phyloP scores from a whole-genome alignment of 1,284 basidiomycete species.

The Veloboletus limbatus region DNA sequence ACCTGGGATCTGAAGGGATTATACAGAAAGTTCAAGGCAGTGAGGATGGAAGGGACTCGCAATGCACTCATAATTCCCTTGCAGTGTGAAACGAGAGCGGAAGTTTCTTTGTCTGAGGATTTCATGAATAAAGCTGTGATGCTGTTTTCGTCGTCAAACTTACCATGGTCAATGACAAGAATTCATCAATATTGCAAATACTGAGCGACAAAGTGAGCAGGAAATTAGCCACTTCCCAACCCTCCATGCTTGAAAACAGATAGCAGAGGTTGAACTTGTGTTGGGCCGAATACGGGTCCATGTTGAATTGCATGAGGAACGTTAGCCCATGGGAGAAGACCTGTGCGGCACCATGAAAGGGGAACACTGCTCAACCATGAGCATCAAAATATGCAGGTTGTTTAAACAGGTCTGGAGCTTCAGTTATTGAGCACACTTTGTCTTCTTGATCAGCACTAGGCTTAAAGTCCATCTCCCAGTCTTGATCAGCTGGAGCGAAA shows the following conservation, averaged over 20 bases:
- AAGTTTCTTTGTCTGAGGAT: too few relatives aligned
- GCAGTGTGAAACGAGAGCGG: background rate
- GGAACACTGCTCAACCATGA: too few relatives aligned
- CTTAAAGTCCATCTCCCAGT: too few relatives aligned
- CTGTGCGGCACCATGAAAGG: too few relatives aligned
- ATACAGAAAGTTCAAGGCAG: background rate
- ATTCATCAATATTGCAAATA: background rate
- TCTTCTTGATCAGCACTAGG: too few relatives aligned
- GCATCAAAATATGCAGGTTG: too few relatives aligned
- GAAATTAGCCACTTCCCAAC: background rate
- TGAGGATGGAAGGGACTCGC: background rate
- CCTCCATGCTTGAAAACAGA: background rate
- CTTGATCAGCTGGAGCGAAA: too few relatives aligned
- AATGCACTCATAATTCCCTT: background rate
- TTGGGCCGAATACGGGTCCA: background rate
- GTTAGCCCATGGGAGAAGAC: background rate
- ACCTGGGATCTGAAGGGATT: background rate
- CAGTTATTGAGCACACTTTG: too few relatives aligned
- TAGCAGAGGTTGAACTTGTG: background rate
- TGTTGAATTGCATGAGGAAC: background rate
- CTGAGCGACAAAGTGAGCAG: background rate
- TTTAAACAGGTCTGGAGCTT: too few relatives aligned
- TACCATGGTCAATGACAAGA: background rate
- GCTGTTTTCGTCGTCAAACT: too few relatives aligned
- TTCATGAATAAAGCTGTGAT: too few relatives aligned